Base-by-base conservation (phyloP, 441 rosid species). In the Syzygium malaccense region DNA sequence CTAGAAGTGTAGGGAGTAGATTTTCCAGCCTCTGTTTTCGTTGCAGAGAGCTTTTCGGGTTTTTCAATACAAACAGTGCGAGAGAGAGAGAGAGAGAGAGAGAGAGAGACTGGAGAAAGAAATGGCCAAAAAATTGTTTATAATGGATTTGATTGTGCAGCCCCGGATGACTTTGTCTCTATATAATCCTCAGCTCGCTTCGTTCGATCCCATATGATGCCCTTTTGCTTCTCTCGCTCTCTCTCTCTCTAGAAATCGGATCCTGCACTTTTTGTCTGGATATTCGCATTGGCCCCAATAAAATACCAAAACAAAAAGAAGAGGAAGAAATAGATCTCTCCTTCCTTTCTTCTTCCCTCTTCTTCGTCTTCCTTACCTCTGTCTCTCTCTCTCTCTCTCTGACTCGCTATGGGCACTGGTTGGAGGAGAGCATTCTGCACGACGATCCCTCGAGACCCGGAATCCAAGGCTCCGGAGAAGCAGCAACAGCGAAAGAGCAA, bases 401-500 rank as follows among this genome's bases (percentile, higher is more conserved):
- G 48, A 7, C 83, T 71, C 83, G 8, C 83, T 75, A 97, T 97
- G 99, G 98, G 98, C 86, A 96, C 99, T 32, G 97, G 99, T 86
- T 97, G 99, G 99, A 96, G 99, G 89, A 94, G 96, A 93, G 99
- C 99, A 48, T 97, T 97, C 90, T 97, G 99, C 94, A 96, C 98
- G 8, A 93, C 97, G 28, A 92, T 94, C 53, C 94, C 96, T 30
- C 92, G 94, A 92, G 97, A 96, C 86, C 91, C 94, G 48, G 96
- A 94, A 11, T 4, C 45, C 58, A 85, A n/a, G 87, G 89, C 87
- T 87, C 86, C 93, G 18, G 95, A 94, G 19, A 93, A 91, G 89
- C 93, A 92, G n/a, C 94, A 90, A 9, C 62, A 62, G 8, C 83
- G 18, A 15, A 75, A 23, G 53, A 23, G n/a, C 49, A 41, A 45